phyloP scores from a whole-genome alignment of 2,329 filamentous ascomycete species.

The Helotiales sp. region DNA sequence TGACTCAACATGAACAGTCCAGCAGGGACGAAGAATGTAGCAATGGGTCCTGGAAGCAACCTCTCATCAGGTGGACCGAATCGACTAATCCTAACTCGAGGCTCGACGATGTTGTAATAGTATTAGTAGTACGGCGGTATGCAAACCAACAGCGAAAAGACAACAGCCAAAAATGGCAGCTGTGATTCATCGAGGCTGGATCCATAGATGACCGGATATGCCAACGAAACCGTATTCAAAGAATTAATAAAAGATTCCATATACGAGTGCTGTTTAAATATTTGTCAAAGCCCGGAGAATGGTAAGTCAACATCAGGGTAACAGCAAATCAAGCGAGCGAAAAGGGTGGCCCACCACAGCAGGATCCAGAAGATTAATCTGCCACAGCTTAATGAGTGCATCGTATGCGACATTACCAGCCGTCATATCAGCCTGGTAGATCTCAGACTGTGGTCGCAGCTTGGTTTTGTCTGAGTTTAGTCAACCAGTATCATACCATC shows the following conservation, averaged over 20 bases:
- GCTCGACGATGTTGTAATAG: slow-evolving; percentile 49
- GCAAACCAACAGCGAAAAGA: slow-evolving; percentile 57
- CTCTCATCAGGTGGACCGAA: slow-evolving; percentile 46
- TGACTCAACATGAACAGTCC: slow-evolving; percentile 59
- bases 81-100: not conserved
- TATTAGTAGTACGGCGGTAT: slow-evolving; percentile 51
- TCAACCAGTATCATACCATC: slow-evolving; percentile 18
- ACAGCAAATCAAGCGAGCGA: not conserved
- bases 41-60: slow-evolving; percentile 46
- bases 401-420: slow-evolving; percentile 50
- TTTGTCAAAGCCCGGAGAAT: slow-evolving; percentile 54
- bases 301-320: not conserved
- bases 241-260: slow-evolving; percentile 64
- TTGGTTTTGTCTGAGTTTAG: slow-evolving; percentile 56
- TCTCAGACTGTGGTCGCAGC: slow-evolving; percentile 65
- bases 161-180: slow-evolving; percentile 62
- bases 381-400: slow-evolving; percentile 61
- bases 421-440: slow-evolving; percentile 58
- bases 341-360: slow-evolving; percentile 48
- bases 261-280: slow-evolving; percentile 63
- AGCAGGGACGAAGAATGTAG: slow-evolving; percentile 55
- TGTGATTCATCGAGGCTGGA: slow-evolving; percentile 62
- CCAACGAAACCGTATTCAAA: slow-evolving; percentile 71
- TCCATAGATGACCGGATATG: slow-evolving; percentile 61
- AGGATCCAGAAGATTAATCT: slow-evolving; percentile 63